Base-by-base conservation (phyloP, 495 filamentous ascomycete genomes). In the Aspergillus diversus region DNA sequence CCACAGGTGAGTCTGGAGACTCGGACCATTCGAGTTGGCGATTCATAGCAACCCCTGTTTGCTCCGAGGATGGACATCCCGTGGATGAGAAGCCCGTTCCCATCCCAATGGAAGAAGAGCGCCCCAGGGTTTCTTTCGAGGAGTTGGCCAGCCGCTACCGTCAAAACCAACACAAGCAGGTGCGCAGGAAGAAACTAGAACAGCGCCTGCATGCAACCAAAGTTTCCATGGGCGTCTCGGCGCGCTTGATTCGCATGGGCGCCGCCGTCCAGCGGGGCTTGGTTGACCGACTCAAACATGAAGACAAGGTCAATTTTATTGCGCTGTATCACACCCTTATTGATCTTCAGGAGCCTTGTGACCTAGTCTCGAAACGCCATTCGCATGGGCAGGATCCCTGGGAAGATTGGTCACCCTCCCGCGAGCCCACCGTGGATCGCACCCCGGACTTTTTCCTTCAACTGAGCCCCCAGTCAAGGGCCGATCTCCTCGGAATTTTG, bases 291-390 rank as follows among this genome's bases (percentile, higher is more conserved):
- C 92, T 96, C 75, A 90, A 90, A 67, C 87, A 89, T 52, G 93
- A 96, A 72, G 92, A 97, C 75, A 96, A 95, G 79, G 87, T 87
- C 68, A 88, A 83, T 66, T 99, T 99, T 77, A 90, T 89, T 57
- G 85, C 85, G 69, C 80, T 97, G 51, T 97, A 93, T 74, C 91
- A 94, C 80, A 89, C 92, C 54, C 82, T 97, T 63, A 88, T 92
- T 78, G 92, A 97, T 76, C 89, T 97, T 54, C 86, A 90, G 75
- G 90, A 91, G 69, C 92, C 90, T 32, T 96, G 92, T 80, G 88
- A 90, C 69, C 84, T 86, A 61, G 88, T 84, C 33, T 77, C 72
- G 74, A 78, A 65, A 69, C 78, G 61, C 50, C 71, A 80, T 62
- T 57, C 73, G 66, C 66, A 71, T 61, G 68, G 69, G n/a, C 71